These are phyloP conservation scores for Isatis tinctoria DNA, from an alignment of 345 rosid species.

Conservation along the genomic window DNA sequence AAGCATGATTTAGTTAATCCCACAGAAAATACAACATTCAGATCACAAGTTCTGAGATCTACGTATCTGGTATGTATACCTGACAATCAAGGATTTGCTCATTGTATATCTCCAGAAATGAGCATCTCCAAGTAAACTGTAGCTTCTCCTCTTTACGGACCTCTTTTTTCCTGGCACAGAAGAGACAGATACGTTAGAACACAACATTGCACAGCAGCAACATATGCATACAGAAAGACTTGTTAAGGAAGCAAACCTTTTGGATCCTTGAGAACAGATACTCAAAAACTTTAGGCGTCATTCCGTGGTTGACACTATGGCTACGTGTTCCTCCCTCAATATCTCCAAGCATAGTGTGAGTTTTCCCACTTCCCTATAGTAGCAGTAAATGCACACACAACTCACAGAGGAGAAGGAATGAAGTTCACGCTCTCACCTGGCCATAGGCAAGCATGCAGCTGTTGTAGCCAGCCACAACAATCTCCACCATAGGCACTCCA, in stretches of 20 bases:
- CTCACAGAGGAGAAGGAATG: background rate
- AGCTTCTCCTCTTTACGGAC: slow-evolving; percentile 77
- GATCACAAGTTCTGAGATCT: background rate
- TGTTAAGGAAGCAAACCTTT: too few species aligned
- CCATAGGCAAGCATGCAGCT: slow-evolving; percentile 99
- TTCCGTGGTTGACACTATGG: too few species aligned
- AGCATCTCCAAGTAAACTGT: slow-evolving; percentile 81
- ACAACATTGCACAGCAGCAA: too few species aligned
- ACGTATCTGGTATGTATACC: slow-evolving; percentile 35
- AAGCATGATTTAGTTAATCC: background rate
- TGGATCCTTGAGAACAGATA: too few species aligned
- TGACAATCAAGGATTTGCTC: slow-evolving; percentile 97
- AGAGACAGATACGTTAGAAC: slow-evolving; percentile 14
- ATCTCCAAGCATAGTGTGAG: too few species aligned
- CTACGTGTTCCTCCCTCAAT: too few species aligned
- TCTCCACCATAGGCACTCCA: slow-evolving; percentile 97
- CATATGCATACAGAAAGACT: too few species aligned
- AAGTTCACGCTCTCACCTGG: slow-evolving; percentile 76
- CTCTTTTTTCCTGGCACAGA: slow-evolving; percentile 71
- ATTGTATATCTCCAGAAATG: slow-evolving; percentile 94
- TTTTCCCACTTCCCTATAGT: slow-evolving; percentile 82
- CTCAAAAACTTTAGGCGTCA: too few species aligned
- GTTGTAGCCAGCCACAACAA: slow-evolving; percentile 91
- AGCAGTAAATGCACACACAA: background rate
- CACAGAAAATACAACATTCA: background rate